Evolutionary conservation across 345 rosid species (phyloP).

Genomic region (Populus davidiana): DNA sequence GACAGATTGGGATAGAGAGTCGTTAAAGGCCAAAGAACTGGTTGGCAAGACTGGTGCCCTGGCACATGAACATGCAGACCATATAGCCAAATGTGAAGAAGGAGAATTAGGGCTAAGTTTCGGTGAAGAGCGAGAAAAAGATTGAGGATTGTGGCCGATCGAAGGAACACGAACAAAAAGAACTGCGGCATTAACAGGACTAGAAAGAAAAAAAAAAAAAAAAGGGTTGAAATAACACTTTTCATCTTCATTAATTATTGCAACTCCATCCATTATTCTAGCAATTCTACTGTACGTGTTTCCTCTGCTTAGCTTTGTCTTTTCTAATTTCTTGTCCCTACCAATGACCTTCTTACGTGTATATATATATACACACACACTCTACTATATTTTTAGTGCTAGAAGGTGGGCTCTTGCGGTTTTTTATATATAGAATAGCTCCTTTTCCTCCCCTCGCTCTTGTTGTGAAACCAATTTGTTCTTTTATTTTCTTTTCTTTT

Average conservation of each 20-base stretch:
- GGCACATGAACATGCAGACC: constrained; percentile 24
- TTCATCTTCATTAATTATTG: constrained; percentile 2
- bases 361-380: background rate
- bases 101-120: constrained; percentile 8
- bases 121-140: background rate
- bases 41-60: constrained; percentile 41
- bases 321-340: constrained; percentile 4
- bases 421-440: too few species aligned
- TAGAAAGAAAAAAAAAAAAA: background rate
- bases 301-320: constrained; percentile 1
- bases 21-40: constrained; percentile 59
- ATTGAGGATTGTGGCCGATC: too few species aligned
- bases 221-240: background rate
- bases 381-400: background rate
- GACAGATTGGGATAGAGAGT: constrained; percentile 82
- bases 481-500: too few species aligned
- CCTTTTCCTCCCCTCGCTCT: too few species aligned
- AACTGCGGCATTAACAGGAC: constrained; percentile 3
- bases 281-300: background rate
- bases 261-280: background rate
- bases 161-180: background rate
- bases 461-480: too few species aligned
- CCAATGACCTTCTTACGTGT: background rate
- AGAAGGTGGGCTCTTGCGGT: background rate
- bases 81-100: constrained; percentile 37